A percentile compares a stretch with the other conserved stretches of the same genome.
Evolutionary conservation across 805 yeast species (phyloP).

Genomic region (Torulaspora maleeae): DNA sequence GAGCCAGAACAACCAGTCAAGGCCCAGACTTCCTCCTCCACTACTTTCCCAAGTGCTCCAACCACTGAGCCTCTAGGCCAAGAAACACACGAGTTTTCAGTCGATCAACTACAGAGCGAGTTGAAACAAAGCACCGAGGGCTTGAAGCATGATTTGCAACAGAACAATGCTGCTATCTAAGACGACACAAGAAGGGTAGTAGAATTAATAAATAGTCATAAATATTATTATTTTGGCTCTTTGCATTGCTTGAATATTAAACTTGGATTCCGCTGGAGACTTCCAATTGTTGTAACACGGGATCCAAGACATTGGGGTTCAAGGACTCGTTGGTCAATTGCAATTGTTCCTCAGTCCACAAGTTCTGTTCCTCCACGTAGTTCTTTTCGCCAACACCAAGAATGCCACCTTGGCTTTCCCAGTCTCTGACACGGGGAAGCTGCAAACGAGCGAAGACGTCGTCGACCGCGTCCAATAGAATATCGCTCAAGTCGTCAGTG

Average conservation of each 20-base stretch:
- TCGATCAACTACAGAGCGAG: slow-evolving; percentile 21
- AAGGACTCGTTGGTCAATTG: slow-evolving; percentile 55
- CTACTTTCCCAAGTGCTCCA: slow-evolving; percentile 39
- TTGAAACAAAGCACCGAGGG: slow-evolving; percentile 26
- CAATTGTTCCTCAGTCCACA: slow-evolving; percentile 87
- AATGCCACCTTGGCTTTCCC: slow-evolving; percentile 80
- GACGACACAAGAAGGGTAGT: background rate
- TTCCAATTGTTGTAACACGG: slow-evolving; percentile 57
- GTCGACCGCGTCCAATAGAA: slow-evolving; percentile 73
- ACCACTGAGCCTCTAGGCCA: slow-evolving; percentile 28
- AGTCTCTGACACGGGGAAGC: slow-evolving; percentile 69
- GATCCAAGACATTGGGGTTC: slow-evolving; percentile 62
- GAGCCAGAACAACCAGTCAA: slow-evolving; percentile 14
- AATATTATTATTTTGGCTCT: slow-evolving; percentile 4
- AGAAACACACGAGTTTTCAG: slow-evolving; percentile 22
- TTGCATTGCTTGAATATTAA: slow-evolving; percentile 7
- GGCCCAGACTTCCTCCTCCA: slow-evolving; percentile 25
- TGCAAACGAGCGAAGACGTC: slow-evolving; percentile 70
- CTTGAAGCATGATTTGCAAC: slow-evolving; percentile 34
- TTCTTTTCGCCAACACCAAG: slow-evolving; percentile 76
- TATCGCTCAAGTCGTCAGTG: slow-evolving; percentile 65
- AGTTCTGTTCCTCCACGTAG: slow-evolving; percentile 48
- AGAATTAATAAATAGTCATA: slow-evolving; percentile 1
- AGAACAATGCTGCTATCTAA: slow-evolving; percentile 21
- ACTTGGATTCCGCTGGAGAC: slow-evolving; percentile 59